A percentile compares a stretch with the other conserved stretches of the same genome.
These are phyloP conservation scores for Sphaceloma murrayae DNA, from an alignment of 2,329 filamentous ascomycete genomes.

Conservation along the genomic window DNA sequence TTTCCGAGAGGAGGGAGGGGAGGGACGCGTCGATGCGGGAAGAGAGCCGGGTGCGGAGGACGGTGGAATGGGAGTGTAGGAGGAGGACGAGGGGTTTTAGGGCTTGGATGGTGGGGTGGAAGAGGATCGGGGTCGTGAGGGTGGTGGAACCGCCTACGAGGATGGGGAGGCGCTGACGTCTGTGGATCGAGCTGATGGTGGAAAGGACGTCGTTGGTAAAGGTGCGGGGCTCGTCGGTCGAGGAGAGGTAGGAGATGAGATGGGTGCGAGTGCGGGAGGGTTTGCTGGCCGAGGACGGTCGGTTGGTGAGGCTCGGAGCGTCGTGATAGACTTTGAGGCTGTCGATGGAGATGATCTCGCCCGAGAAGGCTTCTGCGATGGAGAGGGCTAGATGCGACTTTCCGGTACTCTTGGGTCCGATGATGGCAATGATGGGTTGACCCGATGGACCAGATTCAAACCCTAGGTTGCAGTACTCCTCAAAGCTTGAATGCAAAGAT, in stretches of 20 bases:
- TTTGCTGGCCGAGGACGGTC: not conserved
- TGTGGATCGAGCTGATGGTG: not conserved
- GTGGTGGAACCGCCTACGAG: not conserved
- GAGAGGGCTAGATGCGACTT: constrained; percentile 1
- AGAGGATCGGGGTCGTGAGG: not conserved
- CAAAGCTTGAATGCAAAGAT: not conserved
- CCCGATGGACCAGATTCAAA: not conserved
- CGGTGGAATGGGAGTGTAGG: not conserved
- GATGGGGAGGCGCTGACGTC: not conserved
- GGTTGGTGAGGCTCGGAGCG: not conserved
- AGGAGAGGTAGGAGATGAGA: not conserved
- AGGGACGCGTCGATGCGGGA: not conserved
- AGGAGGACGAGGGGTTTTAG: not conserved
- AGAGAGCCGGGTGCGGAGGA: not conserved
- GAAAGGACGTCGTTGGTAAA: not conserved
- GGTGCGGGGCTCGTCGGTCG: not conserved
- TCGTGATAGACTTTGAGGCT: constrained; percentile 3
- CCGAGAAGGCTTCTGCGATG: not conserved
- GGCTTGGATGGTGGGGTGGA: not conserved
- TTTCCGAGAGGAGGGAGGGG: not conserved
- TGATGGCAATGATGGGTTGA: not conserved
- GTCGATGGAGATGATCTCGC: not conserved
- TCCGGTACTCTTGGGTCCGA: not conserved
- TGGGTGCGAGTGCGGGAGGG: not conserved
- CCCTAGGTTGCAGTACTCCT: not conserved